Evolutionary conservation across 2,329 filamentous ascomycete genomes (phyloP).

Genomic region (Fusarium protoensiforme): DNA sequence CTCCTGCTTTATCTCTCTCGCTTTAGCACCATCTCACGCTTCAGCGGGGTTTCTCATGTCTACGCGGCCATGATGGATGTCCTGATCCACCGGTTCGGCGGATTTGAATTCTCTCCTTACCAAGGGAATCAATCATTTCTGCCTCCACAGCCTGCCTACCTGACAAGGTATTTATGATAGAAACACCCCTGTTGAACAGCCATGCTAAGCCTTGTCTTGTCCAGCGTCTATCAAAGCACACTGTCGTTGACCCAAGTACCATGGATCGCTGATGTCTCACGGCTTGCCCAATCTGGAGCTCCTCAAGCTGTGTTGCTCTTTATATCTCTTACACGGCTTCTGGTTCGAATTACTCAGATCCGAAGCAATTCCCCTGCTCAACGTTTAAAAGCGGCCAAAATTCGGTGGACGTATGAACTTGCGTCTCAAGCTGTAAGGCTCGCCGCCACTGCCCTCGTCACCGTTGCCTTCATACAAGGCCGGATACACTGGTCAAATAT

Average conservation of each 20-base stretch:
- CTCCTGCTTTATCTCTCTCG: background rate
- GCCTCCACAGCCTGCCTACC: slow-evolving; percentile 7
- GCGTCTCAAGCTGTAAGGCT: slow-evolving; percentile 54
- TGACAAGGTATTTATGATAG: slow-evolving; percentile 32
- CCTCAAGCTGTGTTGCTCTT: slow-evolving; percentile 52
- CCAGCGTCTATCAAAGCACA: slow-evolving; percentile 25
- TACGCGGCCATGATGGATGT: slow-evolving; percentile 44
- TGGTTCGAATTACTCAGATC: slow-evolving; percentile 48
- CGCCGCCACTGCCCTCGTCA: slow-evolving; percentile 52
- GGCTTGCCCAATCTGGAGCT: slow-evolving; percentile 54
- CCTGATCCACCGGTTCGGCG: slow-evolving; percentile 46
- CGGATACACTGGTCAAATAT: slow-evolving; percentile 52
- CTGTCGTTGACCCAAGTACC: slow-evolving; percentile 34
- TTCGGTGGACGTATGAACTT: slow-evolving; percentile 57
- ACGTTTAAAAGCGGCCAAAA: slow-evolving; percentile 50
- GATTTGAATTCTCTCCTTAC: slow-evolving; percentile 46
- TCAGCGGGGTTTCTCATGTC: slow-evolving; percentile 18
- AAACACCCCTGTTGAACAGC: background rate
- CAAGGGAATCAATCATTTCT: slow-evolving; percentile 28
- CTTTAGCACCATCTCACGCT: background rate
- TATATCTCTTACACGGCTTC: slow-evolving; percentile 50
- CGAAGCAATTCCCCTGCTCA: slow-evolving; percentile 39
- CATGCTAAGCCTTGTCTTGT: slow-evolving; percentile 3
- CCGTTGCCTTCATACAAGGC: slow-evolving; percentile 49
- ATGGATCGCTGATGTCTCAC: slow-evolving; percentile 54